These are phyloP conservation scores for Ogataea kodamae DNA, from an alignment of 805 yeast species.

Conservation along the genomic window DNA sequence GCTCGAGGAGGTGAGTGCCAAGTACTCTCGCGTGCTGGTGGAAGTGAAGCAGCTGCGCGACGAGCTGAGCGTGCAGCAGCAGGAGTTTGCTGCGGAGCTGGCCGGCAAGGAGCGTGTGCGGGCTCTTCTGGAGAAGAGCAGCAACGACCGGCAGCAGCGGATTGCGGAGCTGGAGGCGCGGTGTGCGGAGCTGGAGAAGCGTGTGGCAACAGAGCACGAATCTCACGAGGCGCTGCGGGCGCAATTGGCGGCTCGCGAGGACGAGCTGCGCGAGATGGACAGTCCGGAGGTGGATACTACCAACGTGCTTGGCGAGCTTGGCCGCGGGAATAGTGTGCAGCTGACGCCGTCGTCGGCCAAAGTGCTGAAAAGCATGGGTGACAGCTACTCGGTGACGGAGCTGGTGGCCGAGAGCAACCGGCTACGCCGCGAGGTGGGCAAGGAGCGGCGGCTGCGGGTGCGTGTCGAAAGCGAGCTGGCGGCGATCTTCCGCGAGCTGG, in stretches of 20 bases:
- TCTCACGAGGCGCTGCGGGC: conserved; percentile 35
- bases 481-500: conserved; percentile 69
- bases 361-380: conserved; percentile 38
- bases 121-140: conserved; percentile 51
- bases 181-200: conserved; percentile 39
- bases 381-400: conserved; percentile 61
- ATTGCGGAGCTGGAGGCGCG: conserved; percentile 50
- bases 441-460: conserved; percentile 69
- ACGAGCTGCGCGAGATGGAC: conserved; percentile 41
- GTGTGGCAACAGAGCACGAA: conserved; percentile 37
- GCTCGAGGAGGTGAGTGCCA: conserved; percentile 35
- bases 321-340: conserved; percentile 18
- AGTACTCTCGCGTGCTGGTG: conserved; percentile 41
- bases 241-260: conserved; percentile 35
- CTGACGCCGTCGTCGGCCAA: conserved; percentile 59
- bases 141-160: conserved; percentile 49
- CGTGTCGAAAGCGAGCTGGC: conserved; percentile 69
- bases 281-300: conserved; percentile 25
- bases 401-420: conserved; percentile 61
- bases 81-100: conserved; percentile 54
- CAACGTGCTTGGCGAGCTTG: conserved; percentile 22
- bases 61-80: conserved; percentile 40
- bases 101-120: conserved; percentile 58
- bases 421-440: conserved; percentile 60
- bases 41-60: conserved; percentile 48